Evolutionary conservation across 305 asterid genomes (phyloP).

Genomic region (Fraxinus xanthoxyloides): DNA sequence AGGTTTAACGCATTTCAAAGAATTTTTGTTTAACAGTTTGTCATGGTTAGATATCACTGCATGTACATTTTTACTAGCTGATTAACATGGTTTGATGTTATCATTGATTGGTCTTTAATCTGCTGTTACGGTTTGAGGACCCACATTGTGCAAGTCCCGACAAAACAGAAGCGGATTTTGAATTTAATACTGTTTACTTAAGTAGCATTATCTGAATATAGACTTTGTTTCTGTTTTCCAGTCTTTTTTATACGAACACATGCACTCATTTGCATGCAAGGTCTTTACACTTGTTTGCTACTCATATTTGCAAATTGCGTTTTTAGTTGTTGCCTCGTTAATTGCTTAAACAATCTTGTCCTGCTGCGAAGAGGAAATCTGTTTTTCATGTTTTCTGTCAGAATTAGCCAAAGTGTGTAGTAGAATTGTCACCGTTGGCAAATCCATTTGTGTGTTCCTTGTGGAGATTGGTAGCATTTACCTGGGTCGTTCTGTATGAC

Average conservation of each 20-base stretch:
- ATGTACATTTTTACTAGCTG: neutral
- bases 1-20: neutral
- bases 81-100: neutral
- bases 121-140: neutral
- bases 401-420: neutral
- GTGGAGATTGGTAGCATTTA: neutral
- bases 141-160: neutral
- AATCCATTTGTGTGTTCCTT: neutral
- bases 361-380: neutral
- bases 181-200: conserved; percentile 1
- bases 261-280: neutral
- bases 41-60: neutral
- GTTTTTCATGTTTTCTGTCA: neutral
- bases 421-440: neutral
- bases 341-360: neutral
- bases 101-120: neutral
- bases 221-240: neutral
- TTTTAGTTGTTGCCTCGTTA: neutral
- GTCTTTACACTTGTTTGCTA: neutral
- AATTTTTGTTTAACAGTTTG: neutral
- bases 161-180: neutral
- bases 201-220: neutral
- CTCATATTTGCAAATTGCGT: neutral
- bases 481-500: neutral
- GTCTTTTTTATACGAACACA: neutral